phyloP scores from a whole-genome alignment of 495 filamentous ascomycete genomes.

The Aspergillus leporis region DNA sequence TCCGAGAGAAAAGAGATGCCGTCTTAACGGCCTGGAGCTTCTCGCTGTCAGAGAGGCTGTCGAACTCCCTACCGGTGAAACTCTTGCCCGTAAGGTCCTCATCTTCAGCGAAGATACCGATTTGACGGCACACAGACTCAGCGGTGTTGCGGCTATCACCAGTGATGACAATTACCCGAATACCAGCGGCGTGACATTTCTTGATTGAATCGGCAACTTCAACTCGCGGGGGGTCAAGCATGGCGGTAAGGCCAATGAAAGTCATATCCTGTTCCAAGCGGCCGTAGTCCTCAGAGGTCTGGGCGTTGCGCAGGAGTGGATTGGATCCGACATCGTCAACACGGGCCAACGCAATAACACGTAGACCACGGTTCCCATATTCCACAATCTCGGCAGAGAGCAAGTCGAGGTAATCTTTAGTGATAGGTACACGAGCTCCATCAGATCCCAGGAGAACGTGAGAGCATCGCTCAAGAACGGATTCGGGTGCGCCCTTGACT shows the following conservation, averaged over 20 bases:
- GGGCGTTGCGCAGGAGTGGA: constrained; percentile 69
- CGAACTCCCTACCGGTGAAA: constrained; percentile 93
- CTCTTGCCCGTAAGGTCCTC: constrained; percentile 91
- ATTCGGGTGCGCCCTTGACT: constrained; percentile 96
- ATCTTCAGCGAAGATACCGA: constrained; percentile 82
- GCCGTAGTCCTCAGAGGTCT: constrained; percentile 78
- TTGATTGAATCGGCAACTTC: constrained; percentile 85
- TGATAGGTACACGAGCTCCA: constrained; percentile 71
- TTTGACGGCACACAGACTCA: constrained; percentile 95
- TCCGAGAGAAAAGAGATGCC: constrained; percentile 94
- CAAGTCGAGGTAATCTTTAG: constrained; percentile 62
- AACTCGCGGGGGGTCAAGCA: constrained; percentile 96
- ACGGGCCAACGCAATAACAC: constrained; percentile 90
- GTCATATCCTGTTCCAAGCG: constrained; percentile 93
- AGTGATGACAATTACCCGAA: constrained; percentile 96
- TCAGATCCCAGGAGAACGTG: constrained; percentile 71
- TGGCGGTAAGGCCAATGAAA: constrained; percentile 87
- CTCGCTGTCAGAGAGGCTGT: constrained; percentile 74
- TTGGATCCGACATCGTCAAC: constrained; percentile 71
- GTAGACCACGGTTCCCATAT: constrained; percentile 88
- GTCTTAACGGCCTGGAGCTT: constrained; percentile 80
- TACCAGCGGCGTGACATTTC: constrained; percentile 89
- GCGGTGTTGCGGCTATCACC: constrained; percentile 98
- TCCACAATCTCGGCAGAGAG: constrained; percentile 78
- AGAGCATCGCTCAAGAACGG: constrained; percentile 87